Base-by-base conservation (phyloP, 2,329 filamentous ascomycete genomes). In the Dendrostoma leiphaemia region DNA sequence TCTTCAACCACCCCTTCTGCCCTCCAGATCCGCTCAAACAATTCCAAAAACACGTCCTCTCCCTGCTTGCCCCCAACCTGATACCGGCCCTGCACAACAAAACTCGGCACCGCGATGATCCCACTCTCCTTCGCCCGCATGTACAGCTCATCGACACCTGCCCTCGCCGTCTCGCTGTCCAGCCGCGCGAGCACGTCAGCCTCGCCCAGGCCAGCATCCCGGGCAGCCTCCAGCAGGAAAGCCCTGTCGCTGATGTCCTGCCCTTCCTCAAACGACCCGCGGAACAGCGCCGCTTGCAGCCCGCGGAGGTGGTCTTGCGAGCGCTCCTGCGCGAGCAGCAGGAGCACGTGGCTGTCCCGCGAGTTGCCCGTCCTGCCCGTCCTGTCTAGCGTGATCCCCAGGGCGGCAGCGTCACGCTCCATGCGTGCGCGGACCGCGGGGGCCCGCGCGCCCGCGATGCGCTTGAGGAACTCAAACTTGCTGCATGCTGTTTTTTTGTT, bases 11-110 rank as follows among this genome's bases (percentile, higher is more conserved):
- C 40, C 47, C 10, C 12, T 58, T 32, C 47, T 34, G 31, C 54
- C 37, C 29, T 59, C 48, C 60, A 58, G 3, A 88, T 74, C 64
- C 79, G 74, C 59, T 85, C 80, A 70, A 93, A 91, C 34, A 88
- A 68, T 58, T 81, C 76, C 62, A 86, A 71, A 67, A 91, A 90
- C 1, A 85, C 77, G 41, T 77, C 76, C 3, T 81, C 75, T 56
- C 86, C 82, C 73, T 92, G 87, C 52, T 85, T 88, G 1, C 90
- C 90, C 8, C 85, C 84, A 17, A 93, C 75, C 59, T 85, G 79
- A 68, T 83, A 91, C 63, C 75, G 74, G 1, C 78, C 82, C 64
- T 91, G 86, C 48, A 93, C 78, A 2, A 84, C 84, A 63, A 90
- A 90, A 61, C 87, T 85, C 15, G 89, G 89, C 61, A 92, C 88